A percentile compares a stretch with the other conserved stretches of the same genome.
Conservation (phyloP, 1,284 basidiomycete genomes). For the Cutaneotrichosporon dermatis region DNA sequence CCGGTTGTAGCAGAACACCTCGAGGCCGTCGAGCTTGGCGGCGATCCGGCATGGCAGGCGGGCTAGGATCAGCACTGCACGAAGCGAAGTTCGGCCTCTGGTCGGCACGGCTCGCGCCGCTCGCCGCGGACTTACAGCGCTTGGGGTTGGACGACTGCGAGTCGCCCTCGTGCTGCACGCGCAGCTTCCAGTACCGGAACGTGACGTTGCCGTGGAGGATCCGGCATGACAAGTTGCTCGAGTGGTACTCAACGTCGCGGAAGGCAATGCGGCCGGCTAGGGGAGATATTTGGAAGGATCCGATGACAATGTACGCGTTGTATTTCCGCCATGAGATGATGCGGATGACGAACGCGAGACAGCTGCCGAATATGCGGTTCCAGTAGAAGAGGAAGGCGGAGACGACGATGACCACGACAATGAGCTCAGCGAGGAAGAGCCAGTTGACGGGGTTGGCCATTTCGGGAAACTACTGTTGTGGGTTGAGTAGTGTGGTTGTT, state of each 20-base stretch:
- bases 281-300: conserved; percentile 86
- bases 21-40: conserved; percentile 71
- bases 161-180: conserved; percentile 57
- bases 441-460: conserved; percentile 36
- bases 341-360: conserved; percentile 52
- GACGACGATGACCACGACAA: conserved; percentile 65
- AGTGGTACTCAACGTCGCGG: conserved; percentile 80
- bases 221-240: conserved; percentile 78
- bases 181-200: conserved; percentile 87
- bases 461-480: background rate
- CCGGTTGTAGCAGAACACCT: conserved; percentile 85
- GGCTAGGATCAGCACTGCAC: conserved; percentile 18
- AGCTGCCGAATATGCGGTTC: conserved; percentile 71
- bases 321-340: conserved; percentile 43
- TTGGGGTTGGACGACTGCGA: conserved; percentile 25
- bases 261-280: conserved; percentile 77
- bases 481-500: background rate
- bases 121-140: conserved; percentile 26
- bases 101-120: background rate
- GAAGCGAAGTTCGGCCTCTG: too few relatives aligned
- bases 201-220: conserved; percentile 76
- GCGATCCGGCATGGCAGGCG: conserved; percentile 70
- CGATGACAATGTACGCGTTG: conserved; percentile 45
- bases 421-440: conserved; percentile 63
- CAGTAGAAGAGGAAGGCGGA: conserved; percentile 79